phyloP scores from a whole-genome alignment of 345 rosid species.

The Conringia planisiliqua region DNA sequence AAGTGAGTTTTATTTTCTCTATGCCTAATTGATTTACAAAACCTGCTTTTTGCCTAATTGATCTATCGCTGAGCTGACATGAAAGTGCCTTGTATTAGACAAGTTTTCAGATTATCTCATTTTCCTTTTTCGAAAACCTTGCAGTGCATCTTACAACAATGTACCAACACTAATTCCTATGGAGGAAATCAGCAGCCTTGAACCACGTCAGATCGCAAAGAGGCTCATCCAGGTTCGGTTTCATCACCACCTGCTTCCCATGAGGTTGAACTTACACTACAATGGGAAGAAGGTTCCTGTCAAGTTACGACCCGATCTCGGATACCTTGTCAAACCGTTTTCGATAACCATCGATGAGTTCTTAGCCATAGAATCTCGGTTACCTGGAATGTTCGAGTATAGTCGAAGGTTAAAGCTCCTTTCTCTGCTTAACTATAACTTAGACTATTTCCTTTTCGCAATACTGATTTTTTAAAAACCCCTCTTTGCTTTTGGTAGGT shows the following conservation, averaged over 20 bases:
- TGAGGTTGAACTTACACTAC: slow-evolving; percentile 56
- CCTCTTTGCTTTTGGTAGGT: slow-evolving; percentile 42
- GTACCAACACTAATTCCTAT: slow-evolving; percentile 61
- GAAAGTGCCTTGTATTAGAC: neutral
- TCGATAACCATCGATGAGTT: slow-evolving; percentile 59
- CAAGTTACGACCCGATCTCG: slow-evolving; percentile 91
- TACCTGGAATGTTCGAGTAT: slow-evolving; percentile 92
- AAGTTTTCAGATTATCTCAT: slow-evolving; percentile 3
- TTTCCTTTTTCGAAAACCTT: neutral
- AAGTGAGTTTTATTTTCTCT: slow-evolving; percentile 44
- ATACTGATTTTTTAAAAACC: neutral
- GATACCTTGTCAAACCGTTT: slow-evolving; percentile 88
- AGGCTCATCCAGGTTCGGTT: slow-evolving; percentile 74
- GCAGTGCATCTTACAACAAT: slow-evolving; percentile 51
- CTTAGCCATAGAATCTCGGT: slow-evolving; percentile 55
- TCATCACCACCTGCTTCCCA: slow-evolving; percentile 88
- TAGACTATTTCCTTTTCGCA: neutral
- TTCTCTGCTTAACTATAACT: neutral
- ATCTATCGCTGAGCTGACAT: neutral
- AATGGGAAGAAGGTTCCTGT: slow-evolving; percentile 61
- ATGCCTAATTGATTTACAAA: neutral
- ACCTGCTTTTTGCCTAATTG: neutral
- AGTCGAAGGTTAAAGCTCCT: slow-evolving; percentile 56
- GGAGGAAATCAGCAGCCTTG: slow-evolving; percentile 65
- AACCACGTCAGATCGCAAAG: slow-evolving; percentile 55